phyloP scores from a whole-genome alignment of 768 basidiomycete genomes.

The Rhodotorula babjevae region DNA sequence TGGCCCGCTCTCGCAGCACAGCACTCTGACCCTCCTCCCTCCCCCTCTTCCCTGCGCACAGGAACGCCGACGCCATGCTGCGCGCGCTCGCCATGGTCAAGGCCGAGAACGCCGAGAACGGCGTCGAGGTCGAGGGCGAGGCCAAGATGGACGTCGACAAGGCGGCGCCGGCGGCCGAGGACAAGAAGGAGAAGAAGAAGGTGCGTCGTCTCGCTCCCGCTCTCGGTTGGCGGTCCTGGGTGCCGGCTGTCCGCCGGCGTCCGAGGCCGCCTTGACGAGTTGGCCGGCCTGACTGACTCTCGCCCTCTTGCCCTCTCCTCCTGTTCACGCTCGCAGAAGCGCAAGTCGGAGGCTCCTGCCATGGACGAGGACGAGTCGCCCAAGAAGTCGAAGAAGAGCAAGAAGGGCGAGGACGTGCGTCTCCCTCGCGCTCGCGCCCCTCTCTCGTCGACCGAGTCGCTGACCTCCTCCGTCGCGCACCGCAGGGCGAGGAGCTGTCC shows the following conservation, averaged over 20 bases:
- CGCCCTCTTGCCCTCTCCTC: no score
- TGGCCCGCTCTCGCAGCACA: neutral
- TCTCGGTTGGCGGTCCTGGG: no score
- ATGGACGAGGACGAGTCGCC: neutral
- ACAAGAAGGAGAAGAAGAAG: slow-evolving; percentile 28
- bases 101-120: slow-evolving; percentile 24
- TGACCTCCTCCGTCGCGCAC: neutral
- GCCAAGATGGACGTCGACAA: slow-evolving; percentile 15
- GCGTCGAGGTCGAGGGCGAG: slow-evolving; percentile 9
- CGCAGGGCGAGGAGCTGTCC: slow-evolving; percentile 9
- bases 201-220: neutral
- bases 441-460: neutral
- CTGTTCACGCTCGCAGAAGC: neutral
- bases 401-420: slow-evolving; percentile 3
- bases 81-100: slow-evolving; percentile 27
- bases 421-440: neutral
- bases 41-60: neutral
- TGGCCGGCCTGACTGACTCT: no score
- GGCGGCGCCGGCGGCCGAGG: slow-evolving; percentile 27
- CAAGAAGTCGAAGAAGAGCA: slow-evolving; percentile 30
- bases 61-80: slow-evolving; percentile 35
- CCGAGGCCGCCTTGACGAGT: no score
- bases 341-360: slow-evolving; percentile 15
- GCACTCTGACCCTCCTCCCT: no score
- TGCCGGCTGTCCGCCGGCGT: no score